Evolutionary conservation across 352 stramenopile genomes (phyloP).

Genomic region (Globisporangium solare): DNA sequence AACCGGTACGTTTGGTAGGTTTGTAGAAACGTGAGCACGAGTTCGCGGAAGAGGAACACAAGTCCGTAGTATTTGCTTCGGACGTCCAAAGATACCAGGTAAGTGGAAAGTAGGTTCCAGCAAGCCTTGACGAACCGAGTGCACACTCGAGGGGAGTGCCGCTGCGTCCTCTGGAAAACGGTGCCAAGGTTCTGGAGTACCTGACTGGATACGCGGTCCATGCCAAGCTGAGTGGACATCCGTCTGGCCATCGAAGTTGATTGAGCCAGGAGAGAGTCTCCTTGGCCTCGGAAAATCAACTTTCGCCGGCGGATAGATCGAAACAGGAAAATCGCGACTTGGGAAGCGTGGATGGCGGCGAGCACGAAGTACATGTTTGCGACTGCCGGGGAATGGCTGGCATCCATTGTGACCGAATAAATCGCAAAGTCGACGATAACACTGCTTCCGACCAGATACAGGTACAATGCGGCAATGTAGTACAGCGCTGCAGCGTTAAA

Average conservation of each 20-base stretch:
- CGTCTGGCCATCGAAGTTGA: background rate
- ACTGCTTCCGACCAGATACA: conserved; percentile 4
- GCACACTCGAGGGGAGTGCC: background rate
- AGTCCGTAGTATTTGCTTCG: conserved; percentile 22
- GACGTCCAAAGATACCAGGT: conserved; percentile 13
- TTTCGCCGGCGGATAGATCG: conserved; percentile 6
- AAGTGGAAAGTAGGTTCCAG: background rate
- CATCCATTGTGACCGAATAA: conserved; percentile 9
- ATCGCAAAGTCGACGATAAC: conserved; percentile 9
- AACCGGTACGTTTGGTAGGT: conserved; percentile 25
- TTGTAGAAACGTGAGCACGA: conserved; percentile 23
- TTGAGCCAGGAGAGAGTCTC: background rate
- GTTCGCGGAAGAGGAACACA: conserved; percentile 20
- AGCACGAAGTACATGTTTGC: conserved; percentile 11
- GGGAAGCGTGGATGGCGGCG: conserved; percentile 4
- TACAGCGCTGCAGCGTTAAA: conserved; percentile 1
- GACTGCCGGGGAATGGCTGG: conserved; percentile 1
- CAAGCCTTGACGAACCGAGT: background rate
- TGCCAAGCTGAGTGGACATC: background rate
- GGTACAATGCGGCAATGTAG: conserved; percentile 4
- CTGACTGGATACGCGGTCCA: background rate
- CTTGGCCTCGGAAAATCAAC: conserved; percentile 7
- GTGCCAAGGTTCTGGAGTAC: background rate
- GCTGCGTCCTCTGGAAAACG: background rate
- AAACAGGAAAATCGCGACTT: conserved; percentile 6